Evolutionary conservation across 805 yeast genomes (phyloP).

Genomic region (Schwanniomyces yamadae): DNA sequence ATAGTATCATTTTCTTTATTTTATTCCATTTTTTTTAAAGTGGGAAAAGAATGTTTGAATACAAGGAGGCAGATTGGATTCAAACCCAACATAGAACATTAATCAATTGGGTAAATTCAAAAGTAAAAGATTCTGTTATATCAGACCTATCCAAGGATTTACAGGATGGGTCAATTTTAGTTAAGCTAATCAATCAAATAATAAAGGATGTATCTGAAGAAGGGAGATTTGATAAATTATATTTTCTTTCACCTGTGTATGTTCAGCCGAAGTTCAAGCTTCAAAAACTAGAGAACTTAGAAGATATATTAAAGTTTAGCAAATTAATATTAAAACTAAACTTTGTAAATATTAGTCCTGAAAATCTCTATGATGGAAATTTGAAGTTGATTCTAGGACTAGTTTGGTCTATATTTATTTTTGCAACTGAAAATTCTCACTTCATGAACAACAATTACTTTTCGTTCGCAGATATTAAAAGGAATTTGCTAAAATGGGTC

Average conservation of each 20-base stretch:
- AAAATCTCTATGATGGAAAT: constrained; percentile 50
- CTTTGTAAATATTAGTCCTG: constrained; percentile 46
- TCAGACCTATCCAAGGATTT: constrained; percentile 31
- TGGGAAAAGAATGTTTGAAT: too few species aligned
- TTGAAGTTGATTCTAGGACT: constrained; percentile 47
- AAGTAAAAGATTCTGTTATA: constrained; percentile 20
- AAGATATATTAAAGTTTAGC: constrained; percentile 42
- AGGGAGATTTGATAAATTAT: constrained; percentile 15
- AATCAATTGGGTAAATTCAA: constrained; percentile 48
- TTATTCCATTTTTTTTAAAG: too few species aligned
- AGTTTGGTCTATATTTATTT: constrained; percentile 48
- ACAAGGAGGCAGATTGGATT: too few species aligned
- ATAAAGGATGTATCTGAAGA: constrained; percentile 20
- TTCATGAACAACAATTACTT: constrained; percentile 18
- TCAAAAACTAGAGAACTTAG: constrained; percentile 49
- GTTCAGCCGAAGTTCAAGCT: constrained; percentile 39
- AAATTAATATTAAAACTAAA: constrained; percentile 39
- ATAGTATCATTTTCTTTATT: too few species aligned
- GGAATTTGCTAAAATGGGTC: constrained; percentile 49
- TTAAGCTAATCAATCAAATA: constrained; percentile 35
- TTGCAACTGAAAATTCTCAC: constrained; percentile 31
- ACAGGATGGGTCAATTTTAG: constrained; percentile 40
- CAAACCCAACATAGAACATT: constrained; percentile 47
- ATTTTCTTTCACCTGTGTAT: constrained; percentile 31
- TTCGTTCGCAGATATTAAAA: constrained; percentile 31